Percentiles rank a stretch among this genome's conserved stretches.
These are phyloP conservation scores for Alternaria ventricosa DNA, from an alignment of 2,329 filamentous ascomycete genomes.

Conservation along the genomic window DNA sequence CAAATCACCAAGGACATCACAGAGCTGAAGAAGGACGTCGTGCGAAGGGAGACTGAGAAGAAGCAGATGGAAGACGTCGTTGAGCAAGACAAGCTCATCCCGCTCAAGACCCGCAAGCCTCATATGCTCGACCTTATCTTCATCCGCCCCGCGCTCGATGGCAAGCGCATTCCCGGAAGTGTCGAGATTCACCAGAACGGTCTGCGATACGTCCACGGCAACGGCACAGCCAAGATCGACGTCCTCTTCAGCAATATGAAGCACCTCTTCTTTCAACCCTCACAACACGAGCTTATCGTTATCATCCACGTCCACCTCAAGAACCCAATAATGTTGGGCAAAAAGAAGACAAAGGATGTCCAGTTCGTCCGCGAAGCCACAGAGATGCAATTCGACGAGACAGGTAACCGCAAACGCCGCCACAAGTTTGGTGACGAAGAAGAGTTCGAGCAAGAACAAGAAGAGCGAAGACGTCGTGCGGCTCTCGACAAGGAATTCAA, in stretches of 20 bases:
- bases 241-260: constrained; percentile 98
- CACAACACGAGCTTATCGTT: constrained; percentile 93
- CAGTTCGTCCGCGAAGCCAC: constrained; percentile 98
- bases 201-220: constrained; percentile 88
- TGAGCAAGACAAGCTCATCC: constrained; percentile 95
- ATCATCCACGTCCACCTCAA: constrained; percentile 98
- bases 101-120: constrained; percentile 92
- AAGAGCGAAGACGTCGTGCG: constrained; percentile 88
- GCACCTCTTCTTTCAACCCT: constrained; percentile 98
- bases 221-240: constrained; percentile 81
- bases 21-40: constrained; percentile 91
- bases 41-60: constrained; percentile 96
- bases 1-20: constrained; percentile 93
- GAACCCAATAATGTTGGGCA: constrained; percentile 96
- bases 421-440: constrained; percentile 98
- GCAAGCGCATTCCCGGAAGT: constrained; percentile 93
- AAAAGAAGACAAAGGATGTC: constrained; percentile 98
- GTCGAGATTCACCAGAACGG: constrained; percentile 99
- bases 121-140: constrained; percentile 92
- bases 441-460: constrained; percentile 97
- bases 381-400: constrained; percentile 98
- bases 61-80: constrained; percentile 99
- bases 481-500: constrained; percentile 96
- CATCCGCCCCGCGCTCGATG: constrained; percentile 92
- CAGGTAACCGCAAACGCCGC: constrained; percentile 95